Base-by-base conservation (phyloP, 352 stramenopile species). In the Globisporangium irregulare region DNA sequence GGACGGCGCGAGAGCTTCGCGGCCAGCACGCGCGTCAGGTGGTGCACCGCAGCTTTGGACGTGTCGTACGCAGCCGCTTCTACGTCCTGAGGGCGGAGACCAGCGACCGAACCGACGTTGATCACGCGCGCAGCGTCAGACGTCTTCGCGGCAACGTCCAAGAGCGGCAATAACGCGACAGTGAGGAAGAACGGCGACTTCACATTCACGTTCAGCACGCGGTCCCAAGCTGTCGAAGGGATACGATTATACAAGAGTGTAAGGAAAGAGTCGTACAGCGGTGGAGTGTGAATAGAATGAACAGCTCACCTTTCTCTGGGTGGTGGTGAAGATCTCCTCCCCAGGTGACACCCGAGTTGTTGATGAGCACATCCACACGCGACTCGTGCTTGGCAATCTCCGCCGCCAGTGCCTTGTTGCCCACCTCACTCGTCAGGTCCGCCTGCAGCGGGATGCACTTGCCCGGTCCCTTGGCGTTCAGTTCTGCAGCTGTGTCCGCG, bases 171-270 rank as follows among this genome's bases (percentile, higher is more conserved):
- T 61, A 97, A 86, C 38, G 95, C 86, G 32, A 91, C 82, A 22
- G 89, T 94, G 43, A 99, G 74, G 70, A 98, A 97, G 74, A 98
- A 99, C 1, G 97, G 75, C 14, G 91, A 85, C 75, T 97, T 98
- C 64, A 99, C 91, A 75, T 99, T 99, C 62, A 99, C 60, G 58
- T 93, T 82, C 18, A 98, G 79, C 5, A 98, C 91, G 59, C 96
- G 93, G 62, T 98, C 86, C 84, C 93, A 99, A 53, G 84, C 94
- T 92, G 70, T 70, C 25, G 25, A 27, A 27, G 25, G 25, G 25
- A 27, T 27, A 27, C 25, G 25, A 27, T 27, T 27, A 27, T 2
- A 27, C 25, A 27, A 27, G 25, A 27, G 25, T 27, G 2, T 27
- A 27, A 27, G 25, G 25, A 27, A 27, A 27, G 25, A 27, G 2